A percentile compares a stretch with the other conserved stretches of the same genome.
These are phyloP conservation scores for Geotrichum histeridarum DNA, from an alignment of 1,139 yeast genomes.

Conservation along the genomic window DNA sequence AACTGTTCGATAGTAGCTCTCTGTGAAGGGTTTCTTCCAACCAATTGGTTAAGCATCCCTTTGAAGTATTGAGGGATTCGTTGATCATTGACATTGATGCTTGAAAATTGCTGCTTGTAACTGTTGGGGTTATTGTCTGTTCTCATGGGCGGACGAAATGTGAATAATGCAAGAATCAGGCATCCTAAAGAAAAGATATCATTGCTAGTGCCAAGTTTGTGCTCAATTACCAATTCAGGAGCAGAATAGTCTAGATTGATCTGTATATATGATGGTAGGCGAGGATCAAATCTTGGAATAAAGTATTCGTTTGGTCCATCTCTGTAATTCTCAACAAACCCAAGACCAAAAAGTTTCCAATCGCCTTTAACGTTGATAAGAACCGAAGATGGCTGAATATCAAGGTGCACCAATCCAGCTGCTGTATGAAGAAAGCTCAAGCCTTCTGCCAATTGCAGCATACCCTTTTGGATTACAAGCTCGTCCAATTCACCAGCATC, in stretches of 20 bases:
- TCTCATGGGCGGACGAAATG: constrained; percentile 38
- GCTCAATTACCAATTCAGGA: constrained; percentile 64
- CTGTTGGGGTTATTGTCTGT: constrained; percentile 36
- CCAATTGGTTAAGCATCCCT: constrained; percentile 40
- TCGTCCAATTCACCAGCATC: constrained; percentile 49
- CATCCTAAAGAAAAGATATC: constrained; percentile 84
- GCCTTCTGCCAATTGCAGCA: constrained; percentile 72
- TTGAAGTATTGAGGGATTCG: constrained; percentile 35
- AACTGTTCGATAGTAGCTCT: constrained; percentile 45
- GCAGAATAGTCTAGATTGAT: constrained; percentile 69
- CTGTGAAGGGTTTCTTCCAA: constrained; percentile 41
- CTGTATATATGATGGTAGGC: constrained; percentile 69
- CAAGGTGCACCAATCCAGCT: constrained; percentile 71
- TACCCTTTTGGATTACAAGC: constrained; percentile 76
- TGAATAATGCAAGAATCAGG: constrained; percentile 60
- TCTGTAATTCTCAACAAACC: constrained; percentile 44
- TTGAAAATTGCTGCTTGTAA: constrained; percentile 34
- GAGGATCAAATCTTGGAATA: constrained; percentile 62
- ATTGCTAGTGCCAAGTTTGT: constrained; percentile 56
- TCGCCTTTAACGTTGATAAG: constrained; percentile 81
- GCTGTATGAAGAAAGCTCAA: constrained; percentile 74
- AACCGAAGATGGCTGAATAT: constrained; percentile 72
- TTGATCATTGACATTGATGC: constrained; percentile 39
- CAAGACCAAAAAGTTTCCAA: constrained; percentile 85
- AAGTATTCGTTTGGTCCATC: constrained; percentile 46